These are phyloP conservation scores for Psilocybe cubensis DNA, from an alignment of 768 basidiomycete species.

Conservation along the genomic window DNA sequence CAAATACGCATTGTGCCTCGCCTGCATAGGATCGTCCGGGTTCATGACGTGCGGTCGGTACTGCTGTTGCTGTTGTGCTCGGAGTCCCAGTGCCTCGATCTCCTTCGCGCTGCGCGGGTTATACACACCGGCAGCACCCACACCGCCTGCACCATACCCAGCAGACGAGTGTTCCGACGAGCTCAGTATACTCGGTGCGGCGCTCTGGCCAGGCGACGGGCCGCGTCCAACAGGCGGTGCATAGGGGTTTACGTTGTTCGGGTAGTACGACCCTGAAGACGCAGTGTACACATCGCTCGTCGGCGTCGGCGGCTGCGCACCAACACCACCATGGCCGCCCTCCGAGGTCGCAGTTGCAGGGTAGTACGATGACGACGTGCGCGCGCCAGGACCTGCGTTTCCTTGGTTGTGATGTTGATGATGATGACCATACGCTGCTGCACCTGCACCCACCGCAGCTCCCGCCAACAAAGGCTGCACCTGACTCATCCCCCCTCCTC, in stretches of 20 bases:
- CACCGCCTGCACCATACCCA: conserved; percentile 4
- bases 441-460: conserved; percentile 11
- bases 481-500: conserved; percentile 5
- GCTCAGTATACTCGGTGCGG: conserved; percentile 9
- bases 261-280: conserved; percentile 11
- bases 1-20: conserved; percentile 13
- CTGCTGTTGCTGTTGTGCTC: not conserved
- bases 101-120: conserved; percentile 27
- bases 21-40: conserved; percentile 17
- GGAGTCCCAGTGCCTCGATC: conserved; percentile 27
- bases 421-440: not conserved
- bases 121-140: conserved; percentile 13
- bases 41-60: conserved; percentile 12
- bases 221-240: conserved; percentile 22
- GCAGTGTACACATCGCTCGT: not conserved
- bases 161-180: conserved; percentile 23
- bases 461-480: conserved; percentile 15
- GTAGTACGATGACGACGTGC: conserved; percentile 6
- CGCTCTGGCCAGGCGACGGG: conserved; percentile 16
- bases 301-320: not conserved
- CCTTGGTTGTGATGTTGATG: not conserved
- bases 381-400: not conserved
- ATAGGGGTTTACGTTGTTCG: conserved; percentile 14
- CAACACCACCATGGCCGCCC: not conserved
- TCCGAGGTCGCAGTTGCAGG: not conserved